A percentile compares a stretch with the other conserved stretches of the same genome.
Evolutionary conservation across 1,139 yeast species (phyloP).

Genomic region (Pichia sp.): DNA sequence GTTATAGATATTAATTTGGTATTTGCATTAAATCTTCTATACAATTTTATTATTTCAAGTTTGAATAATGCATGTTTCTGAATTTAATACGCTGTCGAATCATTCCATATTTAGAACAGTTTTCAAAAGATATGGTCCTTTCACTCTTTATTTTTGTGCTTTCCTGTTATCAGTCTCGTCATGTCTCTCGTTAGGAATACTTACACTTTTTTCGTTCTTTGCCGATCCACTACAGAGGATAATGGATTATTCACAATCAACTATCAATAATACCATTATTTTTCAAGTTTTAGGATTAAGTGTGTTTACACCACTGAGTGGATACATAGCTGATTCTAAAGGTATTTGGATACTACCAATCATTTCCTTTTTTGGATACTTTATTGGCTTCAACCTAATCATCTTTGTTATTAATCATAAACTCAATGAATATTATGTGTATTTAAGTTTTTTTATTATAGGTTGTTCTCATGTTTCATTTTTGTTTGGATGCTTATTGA

Average conservation of each 20-base stretch:
- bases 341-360: conserved; percentile 28
- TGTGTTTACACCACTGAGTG: conserved; percentile 27
- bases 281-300: conserved; percentile 28
- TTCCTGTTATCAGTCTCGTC: conserved; percentile 24
- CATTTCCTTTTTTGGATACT: conserved; percentile 25
- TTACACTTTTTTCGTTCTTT: conserved; percentile 28
- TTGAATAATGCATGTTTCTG: too few relatives aligned
- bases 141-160: conserved; percentile 19
- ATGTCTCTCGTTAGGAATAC: conserved; percentile 28
- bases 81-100: too few relatives aligned
- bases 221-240: conserved; percentile 25
- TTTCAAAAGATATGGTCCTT: conserved; percentile 22
- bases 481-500: conserved; percentile 27
- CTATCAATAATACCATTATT: conserved; percentile 28
- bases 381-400: conserved; percentile 22
- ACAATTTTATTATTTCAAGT: too few relatives aligned
- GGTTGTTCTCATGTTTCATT: conserved; percentile 29
- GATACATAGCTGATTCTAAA: conserved; percentile 29
- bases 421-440: conserved; percentile 20
- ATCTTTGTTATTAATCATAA: conserved; percentile 14
- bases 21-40: too few relatives aligned
- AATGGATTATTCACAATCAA: conserved; percentile 24
- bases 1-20: too few relatives aligned
- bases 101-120: too few relatives aligned
- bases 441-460: conserved; percentile 25